A percentile compares a stretch with the other conserved stretches of the same genome.
Evolutionary conservation across 257 asterid species (phyloP).

Genomic region (Cruciata laevipes): DNA sequence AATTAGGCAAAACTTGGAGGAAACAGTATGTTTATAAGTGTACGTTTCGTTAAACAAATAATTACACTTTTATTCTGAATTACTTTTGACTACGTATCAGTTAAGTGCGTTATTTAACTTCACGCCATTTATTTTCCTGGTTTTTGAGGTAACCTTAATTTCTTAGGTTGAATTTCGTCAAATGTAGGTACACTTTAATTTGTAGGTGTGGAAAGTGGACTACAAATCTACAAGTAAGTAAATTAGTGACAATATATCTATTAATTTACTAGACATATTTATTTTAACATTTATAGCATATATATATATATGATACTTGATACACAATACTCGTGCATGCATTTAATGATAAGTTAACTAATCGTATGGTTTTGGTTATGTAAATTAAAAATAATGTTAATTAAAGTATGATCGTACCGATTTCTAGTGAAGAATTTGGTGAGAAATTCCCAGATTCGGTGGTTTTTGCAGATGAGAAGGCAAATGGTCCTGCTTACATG

Average conservation of each 20-base stretch:
- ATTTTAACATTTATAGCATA: no score
- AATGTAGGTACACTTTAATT: neutral
- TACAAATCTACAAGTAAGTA: neutral
- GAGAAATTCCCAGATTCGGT: slow-evolving; percentile 78
- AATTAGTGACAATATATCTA: neutral
- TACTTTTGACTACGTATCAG: neutral
- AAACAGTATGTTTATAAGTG: neutral
- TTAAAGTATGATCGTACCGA: slow-evolving; percentile 44
- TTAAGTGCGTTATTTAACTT: neutral
- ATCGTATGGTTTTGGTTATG: no score
- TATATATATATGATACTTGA: no score
- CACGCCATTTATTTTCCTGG: no score
- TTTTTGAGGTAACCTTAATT: no score
- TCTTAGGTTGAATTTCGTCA: neutral
- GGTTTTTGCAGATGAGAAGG: slow-evolving; percentile 80
- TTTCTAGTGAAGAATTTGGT: slow-evolving; percentile 74
- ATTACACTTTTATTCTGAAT: neutral
- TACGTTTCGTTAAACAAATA: neutral
- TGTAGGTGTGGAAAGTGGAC: neutral
- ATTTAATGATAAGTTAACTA: neutral
- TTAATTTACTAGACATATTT: no score
- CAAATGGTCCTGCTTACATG: slow-evolving; percentile 76
- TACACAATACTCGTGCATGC: neutral
- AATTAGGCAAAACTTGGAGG: neutral
- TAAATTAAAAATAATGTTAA: no score